These are phyloP conservation scores for Magnolia officinalis DNA, from an alignment of 164 flowering plant genomes.

Conservation along the genomic window DNA sequence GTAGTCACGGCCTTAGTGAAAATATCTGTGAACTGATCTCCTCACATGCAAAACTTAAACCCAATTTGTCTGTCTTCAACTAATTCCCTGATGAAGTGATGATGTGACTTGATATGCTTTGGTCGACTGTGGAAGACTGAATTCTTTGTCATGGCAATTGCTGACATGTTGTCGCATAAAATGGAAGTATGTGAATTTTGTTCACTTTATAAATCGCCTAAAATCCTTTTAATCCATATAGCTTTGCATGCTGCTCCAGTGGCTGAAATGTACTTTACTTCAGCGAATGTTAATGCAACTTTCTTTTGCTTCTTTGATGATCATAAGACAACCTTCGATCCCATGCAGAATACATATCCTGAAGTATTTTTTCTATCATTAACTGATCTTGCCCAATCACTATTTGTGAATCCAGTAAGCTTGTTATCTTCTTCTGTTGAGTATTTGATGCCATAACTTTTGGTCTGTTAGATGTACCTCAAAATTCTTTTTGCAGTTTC, in stretches of 20 bases:
- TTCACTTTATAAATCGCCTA: neutral
- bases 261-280: neutral
- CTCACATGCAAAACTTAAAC: neutral
- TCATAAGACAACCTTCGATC: neutral
- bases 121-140: neutral
- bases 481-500: neutral
- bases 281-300: neutral
- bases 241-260: neutral
- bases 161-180: neutral
- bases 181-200: neutral
- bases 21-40: too few species aligned
- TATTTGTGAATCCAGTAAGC: neutral
- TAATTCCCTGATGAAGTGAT: too few species aligned
- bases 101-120: neutral
- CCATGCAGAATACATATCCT: neutral
- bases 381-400: neutral
- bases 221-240: conserved; percentile 3
- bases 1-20: too few species aligned
- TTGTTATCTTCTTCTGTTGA: neutral
- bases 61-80: neutral
- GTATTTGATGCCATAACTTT: neutral
- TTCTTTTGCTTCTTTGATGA: conserved; percentile 3
- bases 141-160: conserved; percentile 5
- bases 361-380: neutral
- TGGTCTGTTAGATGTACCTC: neutral